Percentiles rank a stretch among this genome's conserved stretches.
phyloP scores from a whole-genome alignment of 768 basidiomycete species.

The Russula abietina region DNA sequence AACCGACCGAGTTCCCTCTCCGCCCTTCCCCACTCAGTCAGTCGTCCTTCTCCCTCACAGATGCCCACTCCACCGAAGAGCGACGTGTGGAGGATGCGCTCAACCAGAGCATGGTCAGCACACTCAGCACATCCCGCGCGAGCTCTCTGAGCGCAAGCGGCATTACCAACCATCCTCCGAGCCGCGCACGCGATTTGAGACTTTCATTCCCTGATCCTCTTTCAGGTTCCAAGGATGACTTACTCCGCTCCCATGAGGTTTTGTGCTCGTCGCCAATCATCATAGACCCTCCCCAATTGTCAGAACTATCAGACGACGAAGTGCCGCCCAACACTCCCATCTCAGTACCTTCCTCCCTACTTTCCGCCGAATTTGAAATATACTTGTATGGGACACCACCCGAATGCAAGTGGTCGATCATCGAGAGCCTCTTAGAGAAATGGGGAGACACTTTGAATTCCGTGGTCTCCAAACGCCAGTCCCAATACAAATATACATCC shows the following conservation, averaged over 20 bases:
- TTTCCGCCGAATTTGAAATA: slow-evolving; percentile 46
- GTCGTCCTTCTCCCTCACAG: slow-evolving; percentile 2
- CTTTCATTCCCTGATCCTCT: slow-evolving; percentile 82
- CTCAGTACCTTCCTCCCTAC: slow-evolving; percentile 23
- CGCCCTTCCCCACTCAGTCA: slow-evolving; percentile 16
- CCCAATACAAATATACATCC: slow-evolving; percentile 26
- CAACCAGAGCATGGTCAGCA: slow-evolving; percentile 79
- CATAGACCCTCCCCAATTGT: slow-evolving; percentile 29
- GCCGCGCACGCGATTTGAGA: slow-evolving; percentile 65
- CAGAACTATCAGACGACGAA: slow-evolving; percentile 25
- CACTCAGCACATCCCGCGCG: slow-evolving; percentile 67
- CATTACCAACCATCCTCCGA: slow-evolving; percentile 40
- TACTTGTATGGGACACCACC: slow-evolving; percentile 62
- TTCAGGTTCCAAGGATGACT: slow-evolving; percentile 59
- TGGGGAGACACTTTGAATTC: slow-evolving; percentile 37
- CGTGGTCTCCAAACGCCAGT: slow-evolving; percentile 20
- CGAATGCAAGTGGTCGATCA: slow-evolving; percentile 53
- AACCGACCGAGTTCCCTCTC: slow-evolving; percentile 27
- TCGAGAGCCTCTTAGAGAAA: slow-evolving; percentile 54
- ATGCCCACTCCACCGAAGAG: slow-evolving; percentile 45
- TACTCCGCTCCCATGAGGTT: slow-evolving; percentile 52
- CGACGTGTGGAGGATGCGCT: slow-evolving; percentile 65
- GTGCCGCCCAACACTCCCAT: slow-evolving; percentile 8
- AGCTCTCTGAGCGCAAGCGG: slow-evolving; percentile 43
- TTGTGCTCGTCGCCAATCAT: slow-evolving; percentile 35